Evolutionary conservation across 768 basidiomycete genomes (phyloP).

Genomic region (Baorangia bicolor): DNA sequence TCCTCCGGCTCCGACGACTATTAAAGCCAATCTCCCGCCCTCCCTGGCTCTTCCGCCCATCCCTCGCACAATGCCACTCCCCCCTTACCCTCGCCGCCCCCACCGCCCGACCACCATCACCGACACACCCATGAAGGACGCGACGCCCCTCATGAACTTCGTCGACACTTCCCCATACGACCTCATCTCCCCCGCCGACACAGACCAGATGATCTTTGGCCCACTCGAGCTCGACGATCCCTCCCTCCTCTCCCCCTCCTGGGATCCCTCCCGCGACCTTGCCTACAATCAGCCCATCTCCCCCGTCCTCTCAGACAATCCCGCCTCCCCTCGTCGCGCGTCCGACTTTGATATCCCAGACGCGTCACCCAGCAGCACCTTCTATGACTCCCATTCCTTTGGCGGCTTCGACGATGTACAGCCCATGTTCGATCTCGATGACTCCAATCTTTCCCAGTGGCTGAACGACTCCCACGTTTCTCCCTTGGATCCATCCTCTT

Average conservation of each 20-base stretch:
- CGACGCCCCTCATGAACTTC: conserved; percentile 30
- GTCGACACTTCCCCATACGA: conserved; percentile 45
- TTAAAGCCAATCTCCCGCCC: conserved; percentile 32
- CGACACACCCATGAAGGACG: conserved; percentile 32
- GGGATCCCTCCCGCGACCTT: conserved; percentile 34
- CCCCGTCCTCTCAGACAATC: conserved; percentile 39
- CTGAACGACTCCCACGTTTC: conserved; percentile 56
- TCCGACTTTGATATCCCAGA: conserved; percentile 42
- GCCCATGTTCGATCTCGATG: conserved; percentile 41
- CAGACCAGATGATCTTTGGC: conserved; percentile 36
- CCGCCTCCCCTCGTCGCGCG: conserved; percentile 39
- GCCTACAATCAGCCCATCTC: conserved; percentile 41
- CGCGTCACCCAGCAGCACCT: conserved; percentile 38
- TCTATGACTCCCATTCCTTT: conserved; percentile 35
- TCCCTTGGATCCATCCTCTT: conserved; percentile 35
- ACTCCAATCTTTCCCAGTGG: conserved; percentile 54
- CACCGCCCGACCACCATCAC: conserved; percentile 18
- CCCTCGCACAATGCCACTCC: conserved; percentile 42
- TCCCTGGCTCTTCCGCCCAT: conserved; percentile 25
- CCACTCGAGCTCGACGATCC: conserved; percentile 35
- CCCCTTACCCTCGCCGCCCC: conserved; percentile 37
- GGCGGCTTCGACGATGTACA: conserved; percentile 33
- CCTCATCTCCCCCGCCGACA: conserved; percentile 32
- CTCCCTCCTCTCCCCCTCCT: conserved; percentile 27
- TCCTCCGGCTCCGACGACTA: conserved; percentile 37